These are phyloP conservation scores for Patellifolia procumbens DNA, from an alignment of 179 eudicot species.

Conservation along the genomic window DNA sequence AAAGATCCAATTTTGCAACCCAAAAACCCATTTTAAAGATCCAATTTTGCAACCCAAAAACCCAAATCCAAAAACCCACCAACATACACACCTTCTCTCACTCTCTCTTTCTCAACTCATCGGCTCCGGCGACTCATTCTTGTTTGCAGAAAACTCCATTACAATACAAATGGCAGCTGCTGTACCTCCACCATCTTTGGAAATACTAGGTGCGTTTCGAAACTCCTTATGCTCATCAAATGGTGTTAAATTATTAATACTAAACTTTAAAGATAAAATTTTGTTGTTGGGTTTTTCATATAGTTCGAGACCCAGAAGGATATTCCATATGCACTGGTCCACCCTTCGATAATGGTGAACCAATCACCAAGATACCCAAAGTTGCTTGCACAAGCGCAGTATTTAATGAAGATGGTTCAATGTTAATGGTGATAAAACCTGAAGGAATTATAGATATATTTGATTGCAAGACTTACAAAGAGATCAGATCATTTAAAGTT, in stretches of 20 bases:
- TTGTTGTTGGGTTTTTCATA: slow-evolving; percentile 20
- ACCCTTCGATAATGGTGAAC: slow-evolving; percentile 72
- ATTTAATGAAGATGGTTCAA: slow-evolving; percentile 75
- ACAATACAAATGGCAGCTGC: slow-evolving; percentile 47
- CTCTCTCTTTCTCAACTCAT: no score
- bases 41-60: no score
- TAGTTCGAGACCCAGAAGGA: slow-evolving; percentile 79
- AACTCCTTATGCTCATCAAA: not conserved
- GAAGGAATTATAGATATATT: slow-evolving; percentile 55
- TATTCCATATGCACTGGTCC: slow-evolving; percentile 75
- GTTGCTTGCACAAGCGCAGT: slow-evolving; percentile 58
- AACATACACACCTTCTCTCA: no score
- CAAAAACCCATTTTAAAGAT: no score
- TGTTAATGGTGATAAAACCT: slow-evolving; percentile 65
- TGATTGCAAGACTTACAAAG: slow-evolving; percentile 60
- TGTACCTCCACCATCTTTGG: slow-evolving; percentile 48
- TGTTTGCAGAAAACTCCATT: not conserved
- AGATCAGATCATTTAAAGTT: slow-evolving; percentile 60
- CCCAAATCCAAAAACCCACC: no score
- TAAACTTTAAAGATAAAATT: not conserved
- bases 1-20: no score
- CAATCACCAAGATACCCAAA: slow-evolving; percentile 54
- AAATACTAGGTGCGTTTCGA: slow-evolving; percentile 48
- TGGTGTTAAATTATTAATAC: not conserved
- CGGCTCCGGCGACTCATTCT: no score